Conservation (phyloP, 2,329 filamentous ascomycete genomes). For the Aspergillus sergii region DNA sequence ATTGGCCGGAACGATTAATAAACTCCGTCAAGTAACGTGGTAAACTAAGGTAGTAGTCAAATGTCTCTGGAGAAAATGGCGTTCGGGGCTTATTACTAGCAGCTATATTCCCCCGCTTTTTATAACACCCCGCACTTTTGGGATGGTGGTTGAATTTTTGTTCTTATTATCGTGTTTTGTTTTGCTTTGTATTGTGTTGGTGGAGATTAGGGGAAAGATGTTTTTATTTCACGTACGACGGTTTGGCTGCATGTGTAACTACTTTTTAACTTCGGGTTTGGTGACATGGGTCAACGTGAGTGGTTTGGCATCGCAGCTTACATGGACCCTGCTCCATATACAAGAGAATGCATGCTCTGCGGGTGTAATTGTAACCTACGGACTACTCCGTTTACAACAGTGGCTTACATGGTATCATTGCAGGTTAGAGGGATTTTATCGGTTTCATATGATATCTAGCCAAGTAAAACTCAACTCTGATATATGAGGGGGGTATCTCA, state of each 20-base stretch:
- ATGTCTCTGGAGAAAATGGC: neutral
- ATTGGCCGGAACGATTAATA: neutral
- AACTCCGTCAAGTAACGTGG: neutral
- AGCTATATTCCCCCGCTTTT: neutral
- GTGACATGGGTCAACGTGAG: neutral
- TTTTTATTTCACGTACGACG: neutral
- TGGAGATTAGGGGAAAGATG: neutral
- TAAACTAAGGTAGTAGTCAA: neutral
- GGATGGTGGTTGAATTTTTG: neutral
- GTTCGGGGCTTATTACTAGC: neutral
- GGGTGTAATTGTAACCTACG: neutral
- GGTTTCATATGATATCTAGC: conserved; percentile 9
- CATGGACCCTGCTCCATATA: neutral
- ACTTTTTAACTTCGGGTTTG: neutral
- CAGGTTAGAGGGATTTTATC: neutral
- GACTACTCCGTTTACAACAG: neutral
- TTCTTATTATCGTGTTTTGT: neutral
- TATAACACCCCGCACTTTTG: neutral
- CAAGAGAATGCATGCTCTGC: neutral
- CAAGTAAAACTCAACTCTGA: conserved; percentile 16
- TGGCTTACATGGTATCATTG: neutral
- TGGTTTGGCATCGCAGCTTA: neutral
- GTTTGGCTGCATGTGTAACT: neutral
- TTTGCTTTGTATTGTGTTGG: neutral
- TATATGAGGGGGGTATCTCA: conserved; percentile 20